Percentiles rank a stretch among this genome's conserved stretches.
These are phyloP conservation scores for Phytophthora lateralis DNA, from an alignment of 352 stramenopile species.

Conservation along the genomic window DNA sequence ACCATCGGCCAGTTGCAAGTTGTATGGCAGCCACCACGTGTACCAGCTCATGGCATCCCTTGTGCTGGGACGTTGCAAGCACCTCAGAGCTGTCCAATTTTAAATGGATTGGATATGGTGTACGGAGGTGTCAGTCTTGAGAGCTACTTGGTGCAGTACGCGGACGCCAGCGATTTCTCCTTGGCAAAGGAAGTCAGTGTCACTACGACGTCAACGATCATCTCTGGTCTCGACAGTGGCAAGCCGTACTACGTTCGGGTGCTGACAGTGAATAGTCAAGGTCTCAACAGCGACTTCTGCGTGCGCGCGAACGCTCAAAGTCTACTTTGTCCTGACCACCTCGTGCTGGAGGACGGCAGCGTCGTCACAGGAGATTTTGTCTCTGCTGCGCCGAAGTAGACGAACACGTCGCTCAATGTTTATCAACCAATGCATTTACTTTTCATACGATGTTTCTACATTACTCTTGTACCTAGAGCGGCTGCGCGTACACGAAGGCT, in stretches of 20 bases:
- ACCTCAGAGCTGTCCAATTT: constrained; percentile 59
- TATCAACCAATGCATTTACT: background rate
- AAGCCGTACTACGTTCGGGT: constrained; percentile 87
- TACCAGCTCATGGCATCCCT: constrained; percentile 72
- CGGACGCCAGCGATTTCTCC: constrained; percentile 65
- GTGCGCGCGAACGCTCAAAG: constrained; percentile 50
- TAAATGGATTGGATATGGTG: constrained; percentile 85
- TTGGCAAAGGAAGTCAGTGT: constrained; percentile 70
- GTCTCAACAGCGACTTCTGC: constrained; percentile 77
- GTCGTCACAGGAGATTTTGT: constrained; percentile 67
- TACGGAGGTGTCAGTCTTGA: constrained; percentile 90
- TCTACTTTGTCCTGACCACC: constrained; percentile 74
- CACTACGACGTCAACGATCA: constrained; percentile 60
- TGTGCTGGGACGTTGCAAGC: constrained; percentile 65
- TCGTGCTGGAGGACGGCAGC: constrained; percentile 65
- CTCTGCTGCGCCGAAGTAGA: constrained; percentile 40
- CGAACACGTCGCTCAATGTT: background rate
- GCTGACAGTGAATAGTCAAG: constrained; percentile 80
- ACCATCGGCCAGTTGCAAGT: constrained; percentile 48
- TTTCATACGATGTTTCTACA: background rate
- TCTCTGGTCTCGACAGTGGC: constrained; percentile 70
- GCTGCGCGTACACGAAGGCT: constrained; percentile 41
- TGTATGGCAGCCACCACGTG: constrained; percentile 64
- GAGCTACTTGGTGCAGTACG: constrained; percentile 95
- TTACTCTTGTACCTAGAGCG: background rate